phyloP scores from a whole-genome alignment of 2,329 filamentous ascomycete genomes.

The Epichloe glyceriae region DNA sequence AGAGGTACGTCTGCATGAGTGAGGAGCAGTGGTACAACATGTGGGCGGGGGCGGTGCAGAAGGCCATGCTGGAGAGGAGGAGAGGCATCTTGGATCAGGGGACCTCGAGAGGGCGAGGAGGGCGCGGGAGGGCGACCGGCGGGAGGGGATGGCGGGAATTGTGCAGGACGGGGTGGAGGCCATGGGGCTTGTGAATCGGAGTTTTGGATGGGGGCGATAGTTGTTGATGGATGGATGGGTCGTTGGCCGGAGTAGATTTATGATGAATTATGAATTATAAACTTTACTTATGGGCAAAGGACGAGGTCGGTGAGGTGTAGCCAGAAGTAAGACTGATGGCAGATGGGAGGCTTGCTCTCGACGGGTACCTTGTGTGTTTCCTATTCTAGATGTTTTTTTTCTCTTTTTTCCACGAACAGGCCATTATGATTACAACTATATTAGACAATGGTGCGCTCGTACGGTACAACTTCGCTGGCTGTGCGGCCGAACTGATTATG shows the following conservation, averaged over 20 bases:
- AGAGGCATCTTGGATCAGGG: constrained; percentile 41
- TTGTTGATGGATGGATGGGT: constrained; percentile 3
- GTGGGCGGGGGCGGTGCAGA: constrained; percentile 48
- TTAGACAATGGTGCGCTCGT: too few relatives aligned
- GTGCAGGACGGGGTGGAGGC: constrained; percentile 36
- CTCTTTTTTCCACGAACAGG: too few relatives aligned
- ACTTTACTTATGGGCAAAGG: background rate
- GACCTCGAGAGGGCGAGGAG: constrained; percentile 35
- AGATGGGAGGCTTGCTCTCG: too few relatives aligned
- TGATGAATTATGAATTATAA: background rate
- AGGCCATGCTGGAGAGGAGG: constrained; percentile 44
- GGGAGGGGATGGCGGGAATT: constrained; percentile 29
- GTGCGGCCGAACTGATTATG: too few relatives aligned
- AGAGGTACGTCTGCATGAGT: constrained; percentile 38
- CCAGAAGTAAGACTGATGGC: too few relatives aligned
- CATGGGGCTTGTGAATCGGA: constrained; percentile 39
- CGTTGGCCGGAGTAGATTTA: too few relatives aligned
- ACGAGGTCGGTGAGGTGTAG: background rate
- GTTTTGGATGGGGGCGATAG: constrained; percentile 37
- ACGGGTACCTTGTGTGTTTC: too few relatives aligned
- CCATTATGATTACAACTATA: too few relatives aligned
- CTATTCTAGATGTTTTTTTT: too few relatives aligned
- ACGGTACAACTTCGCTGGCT: too few relatives aligned
- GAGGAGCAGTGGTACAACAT: constrained; percentile 49
- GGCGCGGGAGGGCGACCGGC: constrained; percentile 18